These are phyloP conservation scores for Trichoderma parareesei DNA, from an alignment of 495 filamentous ascomycete genomes.

Conservation along the genomic window DNA sequence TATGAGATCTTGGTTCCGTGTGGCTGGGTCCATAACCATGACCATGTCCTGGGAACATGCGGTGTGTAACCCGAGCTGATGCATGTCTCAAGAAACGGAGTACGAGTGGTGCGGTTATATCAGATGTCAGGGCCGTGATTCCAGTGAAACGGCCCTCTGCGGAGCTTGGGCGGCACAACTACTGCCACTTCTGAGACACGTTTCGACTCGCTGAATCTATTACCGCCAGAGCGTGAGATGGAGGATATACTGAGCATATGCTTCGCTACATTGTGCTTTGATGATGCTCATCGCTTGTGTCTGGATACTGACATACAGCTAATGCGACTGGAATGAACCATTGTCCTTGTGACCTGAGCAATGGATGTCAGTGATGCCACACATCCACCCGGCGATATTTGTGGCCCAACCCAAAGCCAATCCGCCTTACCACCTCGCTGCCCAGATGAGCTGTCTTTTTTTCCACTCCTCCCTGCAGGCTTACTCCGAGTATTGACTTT, in stretches of 20 bases:
- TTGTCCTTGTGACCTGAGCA: too few relatives aligned
- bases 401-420: background rate
- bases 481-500: background rate
- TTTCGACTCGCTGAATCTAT: too few relatives aligned
- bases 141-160: background rate
- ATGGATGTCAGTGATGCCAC: too few relatives aligned
- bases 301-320: too few relatives aligned
- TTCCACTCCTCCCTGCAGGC: background rate
- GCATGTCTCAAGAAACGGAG: background rate
- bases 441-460: background rate
- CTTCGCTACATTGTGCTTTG: too few relatives aligned
- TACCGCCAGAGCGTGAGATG: too few relatives aligned
- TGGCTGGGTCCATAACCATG: background rate
- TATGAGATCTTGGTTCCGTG: background rate
- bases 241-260: too few relatives aligned
- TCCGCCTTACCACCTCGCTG: background rate
- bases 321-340: too few relatives aligned
- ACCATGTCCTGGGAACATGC: background rate
- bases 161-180: too few relatives aligned
- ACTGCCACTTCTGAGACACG: too few relatives aligned
- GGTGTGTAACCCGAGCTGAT: background rate
- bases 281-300: too few relatives aligned
- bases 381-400: too few relatives aligned
- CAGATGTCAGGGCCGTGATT: background rate
- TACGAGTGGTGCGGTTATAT: background rate